Base-by-base conservation (phyloP, 1,284 basidiomycete genomes). In the Coniferiporia weirii region DNA sequence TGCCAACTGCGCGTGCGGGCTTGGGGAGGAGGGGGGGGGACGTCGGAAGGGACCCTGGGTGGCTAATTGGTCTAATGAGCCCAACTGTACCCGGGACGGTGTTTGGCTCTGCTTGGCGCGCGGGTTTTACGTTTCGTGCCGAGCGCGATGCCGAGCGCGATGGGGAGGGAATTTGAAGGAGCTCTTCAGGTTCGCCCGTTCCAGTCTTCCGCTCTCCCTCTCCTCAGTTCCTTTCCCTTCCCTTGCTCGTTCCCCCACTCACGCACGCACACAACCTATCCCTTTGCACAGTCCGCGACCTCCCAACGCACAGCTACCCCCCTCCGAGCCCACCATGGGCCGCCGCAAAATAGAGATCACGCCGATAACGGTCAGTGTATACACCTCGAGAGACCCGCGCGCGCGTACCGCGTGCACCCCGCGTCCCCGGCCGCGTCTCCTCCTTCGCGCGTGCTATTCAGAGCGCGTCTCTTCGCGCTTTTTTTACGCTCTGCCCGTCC, bases 301-400 rank as follows among this genome's bases (percentile, higher is more conserved):
- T 12, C 7, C 44, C 17, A 54, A 20, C 45, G 27, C n/a, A n/a
- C n/a, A 51, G 34, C 27, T 27, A 27, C 27, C 27, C 27, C 27
- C 27, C 27, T 27, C 27, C 27, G 27, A 27, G 27, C 27, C 27
- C 27, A 27, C 27, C 27, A 64, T 64, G 63, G 63, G 63, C 20
- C 61, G 63, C 36, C 56, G 61, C 27, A 64, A 64, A 45, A 64
- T 64, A 51, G 63, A 64, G 52, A 64, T 64, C 50, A 54, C 55
- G 32, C 63, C 63, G 35, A 64, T 64, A 44, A 57, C 61, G 32
- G 63, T 50, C 48, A 20, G n/a, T 54, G 27, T 27, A 3, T 27
- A 5, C 27, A 27, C 27, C 27, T 27, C 27, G 3, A 27, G 27
- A 5, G 3, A 5, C 27, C 3, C 5, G 3, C 27, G 27, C 27